Conservation (phyloP, 2,329 filamentous ascomycete genomes). For the Diaporthe helianthi region DNA sequence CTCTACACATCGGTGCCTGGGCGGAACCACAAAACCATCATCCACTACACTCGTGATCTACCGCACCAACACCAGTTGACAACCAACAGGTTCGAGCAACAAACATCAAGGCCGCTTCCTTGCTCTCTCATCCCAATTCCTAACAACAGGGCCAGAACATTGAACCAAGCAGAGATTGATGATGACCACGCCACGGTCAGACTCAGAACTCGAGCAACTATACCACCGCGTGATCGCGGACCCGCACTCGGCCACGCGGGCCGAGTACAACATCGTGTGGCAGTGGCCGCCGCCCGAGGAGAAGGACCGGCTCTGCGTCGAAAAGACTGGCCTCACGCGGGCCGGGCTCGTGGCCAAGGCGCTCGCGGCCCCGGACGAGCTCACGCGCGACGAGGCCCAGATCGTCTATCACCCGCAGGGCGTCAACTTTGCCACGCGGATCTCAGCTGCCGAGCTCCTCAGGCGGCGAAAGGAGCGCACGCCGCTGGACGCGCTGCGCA, state of each 20-base stretch:
- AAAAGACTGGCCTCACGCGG: slow-evolving; percentile 31
- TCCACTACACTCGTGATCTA: too few relatives aligned
- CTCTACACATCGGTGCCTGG: too few relatives aligned
- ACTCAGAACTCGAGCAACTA: slow-evolving; percentile 20
- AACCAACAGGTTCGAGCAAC: too few relatives aligned
- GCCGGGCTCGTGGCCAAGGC: slow-evolving; percentile 33
- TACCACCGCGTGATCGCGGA: slow-evolving; percentile 33
- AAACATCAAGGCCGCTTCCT: too few relatives aligned
- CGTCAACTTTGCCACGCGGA: background rate
- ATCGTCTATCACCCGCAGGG: background rate
- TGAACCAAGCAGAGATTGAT: background rate
- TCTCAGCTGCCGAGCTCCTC: background rate
- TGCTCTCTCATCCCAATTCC: background rate
- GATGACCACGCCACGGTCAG: background rate
- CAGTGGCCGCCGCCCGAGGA: slow-evolving; percentile 33
- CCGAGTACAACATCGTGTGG: slow-evolving; percentile 32
- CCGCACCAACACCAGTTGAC: too few relatives aligned
- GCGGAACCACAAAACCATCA: too few relatives aligned
- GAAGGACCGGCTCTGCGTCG: slow-evolving; percentile 30
- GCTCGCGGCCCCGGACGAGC: slow-evolving; percentile 30
- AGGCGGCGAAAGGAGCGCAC: background rate
- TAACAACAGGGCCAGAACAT: background rate
- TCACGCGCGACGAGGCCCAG: slow-evolving; percentile 22
- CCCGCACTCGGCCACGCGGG: slow-evolving; percentile 29
- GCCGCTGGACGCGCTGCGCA: background rate